Base-by-base conservation (phyloP, 805 yeast genomes). In the Starmerella bombicola region DNA sequence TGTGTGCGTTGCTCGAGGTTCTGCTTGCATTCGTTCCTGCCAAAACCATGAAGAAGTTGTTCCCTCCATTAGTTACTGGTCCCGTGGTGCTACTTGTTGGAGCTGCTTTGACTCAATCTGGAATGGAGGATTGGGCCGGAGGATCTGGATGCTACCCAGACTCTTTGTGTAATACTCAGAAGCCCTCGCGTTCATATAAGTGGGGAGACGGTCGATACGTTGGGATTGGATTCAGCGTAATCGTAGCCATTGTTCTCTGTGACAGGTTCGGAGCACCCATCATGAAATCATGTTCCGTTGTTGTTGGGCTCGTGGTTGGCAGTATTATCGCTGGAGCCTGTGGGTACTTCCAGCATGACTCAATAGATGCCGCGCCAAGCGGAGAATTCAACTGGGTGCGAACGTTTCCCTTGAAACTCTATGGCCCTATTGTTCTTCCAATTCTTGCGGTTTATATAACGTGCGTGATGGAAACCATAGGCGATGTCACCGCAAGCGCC, bases 231-330 rank as follows among this genome's bases (percentile, higher is more conserved):
- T 84, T 85, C 68, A 62, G 78, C 26, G 95, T 84, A 9, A 81
- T 73, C 55, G 69, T 74, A 21, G 66, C 82, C 5, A 83, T 86
- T 54, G 69, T 85, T 42, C 40, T 83, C 24, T 71, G 80, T 54
- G 95, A 86, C 60, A 74, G 75, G 57, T 85, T 80, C 70, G 96
- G 96, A 21, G 75, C 95, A 17, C 96, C 96, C 41, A 80, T 85
- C 55, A 80, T 85, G 91, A 83, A 80, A 57, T 80, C 93, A 2
- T 84, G 95, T 70, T 91, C 95, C 1, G 94, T 85, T 38, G 80
- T 85, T 51, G 63, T 78, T 30, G 95, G 95, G 28, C 66, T 85
- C 43, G 63, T 86, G 21, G 75, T 82, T 28, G 95, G 95, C 24
- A 84, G 95, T 66, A 80, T 85, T 46, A 91, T 85, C 35, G 94